Evolutionary conservation across 192 early-diverging fungal species (phyloP).

Genomic region (Backusella tuberculispora): DNA sequence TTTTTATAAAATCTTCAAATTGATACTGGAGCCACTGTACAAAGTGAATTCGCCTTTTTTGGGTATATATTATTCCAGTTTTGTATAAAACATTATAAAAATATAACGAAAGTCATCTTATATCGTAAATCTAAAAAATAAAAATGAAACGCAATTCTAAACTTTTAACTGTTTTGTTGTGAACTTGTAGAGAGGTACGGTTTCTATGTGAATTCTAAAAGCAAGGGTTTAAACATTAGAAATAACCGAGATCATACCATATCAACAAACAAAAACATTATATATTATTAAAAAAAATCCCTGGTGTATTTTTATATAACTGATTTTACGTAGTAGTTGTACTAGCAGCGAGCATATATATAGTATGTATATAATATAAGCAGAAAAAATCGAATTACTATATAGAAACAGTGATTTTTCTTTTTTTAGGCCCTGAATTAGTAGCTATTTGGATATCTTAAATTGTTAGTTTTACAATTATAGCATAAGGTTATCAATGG

Average conservation of each 20-base stretch:
- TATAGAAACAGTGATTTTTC: not conserved
- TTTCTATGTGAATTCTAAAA: not conserved
- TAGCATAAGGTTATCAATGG: not conserved
- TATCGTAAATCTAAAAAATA: slow-evolving; percentile 11
- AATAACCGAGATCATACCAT: not conserved
- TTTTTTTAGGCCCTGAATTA: not conserved
- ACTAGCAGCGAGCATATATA: not conserved
- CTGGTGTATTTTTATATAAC: not conserved
- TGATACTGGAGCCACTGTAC: too few species aligned
- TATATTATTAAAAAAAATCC: not conserved
- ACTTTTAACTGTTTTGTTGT: not conserved
- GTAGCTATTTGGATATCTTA: not conserved
- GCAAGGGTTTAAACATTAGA: not conserved
- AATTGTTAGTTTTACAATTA: not conserved
- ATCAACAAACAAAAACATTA: not conserved
- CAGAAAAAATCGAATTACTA: not conserved
- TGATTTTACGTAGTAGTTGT: not conserved
- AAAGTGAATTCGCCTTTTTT: slow-evolving; percentile 4
- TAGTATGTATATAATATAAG: not conserved
- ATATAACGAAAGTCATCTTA: not conserved
- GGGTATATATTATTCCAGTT: slow-evolving; percentile 1
- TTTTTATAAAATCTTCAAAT: too few species aligned
- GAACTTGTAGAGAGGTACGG: not conserved
- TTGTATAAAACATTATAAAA: slow-evolving; percentile 1
- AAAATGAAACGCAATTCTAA: not conserved